These are phyloP conservation scores for Deuterostichococcus epilithicus DNA, from an alignment of 139 green algal species.

Conservation along the genomic window DNA sequence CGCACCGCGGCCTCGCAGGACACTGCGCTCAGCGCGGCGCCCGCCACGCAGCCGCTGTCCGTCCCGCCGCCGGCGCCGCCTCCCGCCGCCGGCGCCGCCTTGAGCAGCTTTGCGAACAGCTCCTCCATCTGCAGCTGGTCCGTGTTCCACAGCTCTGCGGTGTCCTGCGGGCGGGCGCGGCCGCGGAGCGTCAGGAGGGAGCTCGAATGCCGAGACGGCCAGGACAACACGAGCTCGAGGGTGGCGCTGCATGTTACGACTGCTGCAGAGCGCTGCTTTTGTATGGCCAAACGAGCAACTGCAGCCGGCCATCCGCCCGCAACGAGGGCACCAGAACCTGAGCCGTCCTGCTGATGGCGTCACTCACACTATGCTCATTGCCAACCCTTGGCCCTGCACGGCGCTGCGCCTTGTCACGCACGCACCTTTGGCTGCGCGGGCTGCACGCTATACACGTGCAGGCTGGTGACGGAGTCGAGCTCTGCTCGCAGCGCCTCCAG, in stretches of 20 bases:
- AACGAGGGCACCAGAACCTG: neutral
- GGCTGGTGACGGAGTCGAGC: constrained; percentile 26
- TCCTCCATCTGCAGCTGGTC: constrained; percentile 32
- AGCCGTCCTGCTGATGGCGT: neutral
- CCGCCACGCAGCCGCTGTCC: neutral
- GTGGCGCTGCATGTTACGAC: constrained; percentile 1
- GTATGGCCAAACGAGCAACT: too few species aligned
- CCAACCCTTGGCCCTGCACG: too few species aligned
- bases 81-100: too few species aligned
- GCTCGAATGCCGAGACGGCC: too few species aligned
- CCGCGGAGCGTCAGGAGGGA: neutral
- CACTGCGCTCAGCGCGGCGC: neutral
- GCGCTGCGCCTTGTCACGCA: too few species aligned
- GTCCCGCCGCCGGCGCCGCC: neutral
- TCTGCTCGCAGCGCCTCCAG: neutral
- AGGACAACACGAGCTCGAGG: too few species aligned
- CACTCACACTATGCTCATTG: neutral
- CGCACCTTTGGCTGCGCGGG: constrained; percentile 33
- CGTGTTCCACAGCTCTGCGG: constrained; percentile 33
- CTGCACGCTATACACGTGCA: constrained; percentile 57
- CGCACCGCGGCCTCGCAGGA: neutral
- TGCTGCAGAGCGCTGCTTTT: neutral
- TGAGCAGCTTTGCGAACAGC: constrained; percentile 27
- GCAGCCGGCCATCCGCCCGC: neutral
- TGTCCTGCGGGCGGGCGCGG: constrained; percentile 23